These are phyloP conservation scores for Sphaerostilbella broomeana DNA, from an alignment of 2,329 filamentous ascomycete genomes.

Conservation along the genomic window DNA sequence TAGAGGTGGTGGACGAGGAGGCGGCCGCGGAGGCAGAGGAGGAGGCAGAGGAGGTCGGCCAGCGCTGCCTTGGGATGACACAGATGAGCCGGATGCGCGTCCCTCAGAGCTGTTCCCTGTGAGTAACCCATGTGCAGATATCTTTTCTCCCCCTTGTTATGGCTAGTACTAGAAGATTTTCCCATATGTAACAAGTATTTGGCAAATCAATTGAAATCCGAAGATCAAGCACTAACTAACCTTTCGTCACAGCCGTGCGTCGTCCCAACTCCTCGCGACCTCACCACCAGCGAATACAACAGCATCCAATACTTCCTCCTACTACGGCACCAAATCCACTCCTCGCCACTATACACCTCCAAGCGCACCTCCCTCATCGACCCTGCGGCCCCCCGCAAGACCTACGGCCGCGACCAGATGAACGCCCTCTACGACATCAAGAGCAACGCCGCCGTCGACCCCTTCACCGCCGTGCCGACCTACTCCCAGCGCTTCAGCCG, in stretches of 20 bases:
- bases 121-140: constrained; percentile 20
- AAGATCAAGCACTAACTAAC: too few species aligned
- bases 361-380: constrained; percentile 38
- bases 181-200: too few species aligned
- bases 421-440: constrained; percentile 50
- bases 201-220: too few species aligned
- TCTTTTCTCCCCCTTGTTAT: too few species aligned
- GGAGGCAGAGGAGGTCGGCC: constrained; percentile 40
- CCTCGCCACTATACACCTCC: constrained; percentile 50
- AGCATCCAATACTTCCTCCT: constrained; percentile 47
- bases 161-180: too few species aligned
- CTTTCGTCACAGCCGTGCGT: constrained; percentile 37
- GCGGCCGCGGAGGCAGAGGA: constrained; percentile 44
- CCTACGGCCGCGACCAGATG: constrained; percentile 52
- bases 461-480: constrained; percentile 52
- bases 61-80: constrained; percentile 45
- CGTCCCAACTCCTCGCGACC: constrained; percentile 39
- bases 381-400: constrained; percentile 33
- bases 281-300: constrained; percentile 39
- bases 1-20: constrained; percentile 45
- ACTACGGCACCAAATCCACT: constrained; percentile 51
- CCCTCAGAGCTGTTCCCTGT: constrained; percentile 56
- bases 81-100: constrained; percentile 49
- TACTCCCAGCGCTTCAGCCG: constrained; percentile 50
- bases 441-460: constrained; percentile 50